Evolutionary conservation across 2,329 filamentous ascomycete species (phyloP).

Genomic region (Meredithiella fracta): DNA sequence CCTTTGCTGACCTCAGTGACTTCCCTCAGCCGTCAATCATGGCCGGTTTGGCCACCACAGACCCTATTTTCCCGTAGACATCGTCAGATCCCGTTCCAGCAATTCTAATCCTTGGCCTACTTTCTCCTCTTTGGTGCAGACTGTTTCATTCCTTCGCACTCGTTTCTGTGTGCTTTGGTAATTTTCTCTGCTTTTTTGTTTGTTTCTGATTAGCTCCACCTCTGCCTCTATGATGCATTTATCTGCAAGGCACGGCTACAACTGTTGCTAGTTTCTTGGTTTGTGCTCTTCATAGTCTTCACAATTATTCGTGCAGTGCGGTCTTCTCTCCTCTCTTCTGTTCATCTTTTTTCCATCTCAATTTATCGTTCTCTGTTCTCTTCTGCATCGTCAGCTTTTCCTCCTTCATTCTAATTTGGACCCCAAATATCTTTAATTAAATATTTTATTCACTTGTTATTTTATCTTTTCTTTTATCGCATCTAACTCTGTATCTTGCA

Average conservation of each 20-base stretch:
- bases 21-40: not conserved
- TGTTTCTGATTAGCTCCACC: not conserved
- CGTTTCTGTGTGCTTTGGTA: conserved; percentile 8
- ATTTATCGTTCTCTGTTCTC: not conserved
- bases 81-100: not conserved
- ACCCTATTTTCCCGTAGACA: not conserved
- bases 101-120: conserved; percentile 7
- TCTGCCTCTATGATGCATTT: not conserved
- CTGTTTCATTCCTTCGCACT: conserved; percentile 2
- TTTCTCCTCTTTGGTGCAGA: conserved; percentile 14
- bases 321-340: not conserved
- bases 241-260: not conserved
- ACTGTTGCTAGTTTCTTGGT: not conserved
- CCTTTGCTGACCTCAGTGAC: no score
- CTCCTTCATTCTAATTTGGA: not conserved
- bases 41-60: not conserved
- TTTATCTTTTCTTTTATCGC: conserved; percentile 1
- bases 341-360: not conserved
- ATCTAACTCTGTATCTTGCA: not conserved
- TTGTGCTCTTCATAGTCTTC: not conserved
- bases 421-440: not conserved
- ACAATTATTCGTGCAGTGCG: not conserved
- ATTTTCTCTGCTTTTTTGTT: not conserved
- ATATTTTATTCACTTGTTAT: not conserved
- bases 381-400: not conserved